These are phyloP conservation scores for Colletotrichum agaves DNA, from an alignment of 2,329 filamentous ascomycete genomes.

Conservation along the genomic window DNA sequence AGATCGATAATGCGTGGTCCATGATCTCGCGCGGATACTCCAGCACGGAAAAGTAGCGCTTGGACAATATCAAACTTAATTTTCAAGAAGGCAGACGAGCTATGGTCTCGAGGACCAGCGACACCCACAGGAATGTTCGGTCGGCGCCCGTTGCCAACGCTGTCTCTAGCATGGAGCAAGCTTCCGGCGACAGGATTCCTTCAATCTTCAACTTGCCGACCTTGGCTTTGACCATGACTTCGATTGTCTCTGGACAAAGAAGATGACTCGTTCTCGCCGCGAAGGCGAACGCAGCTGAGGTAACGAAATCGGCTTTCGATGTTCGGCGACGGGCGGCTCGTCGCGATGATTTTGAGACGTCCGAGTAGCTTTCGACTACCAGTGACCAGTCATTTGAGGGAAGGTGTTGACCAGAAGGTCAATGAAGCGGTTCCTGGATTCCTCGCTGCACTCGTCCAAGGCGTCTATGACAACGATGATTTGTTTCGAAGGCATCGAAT, in stretches of 20 bases:
- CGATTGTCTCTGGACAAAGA: slow-evolving; percentile 8
- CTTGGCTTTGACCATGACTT: neutral
- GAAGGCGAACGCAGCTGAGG: slow-evolving; percentile 1
- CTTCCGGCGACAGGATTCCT: neutral
- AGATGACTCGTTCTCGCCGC: slow-evolving; percentile 22
- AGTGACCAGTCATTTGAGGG: neutral
- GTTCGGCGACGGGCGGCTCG: slow-evolving; percentile 24
- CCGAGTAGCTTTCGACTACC: neutral
- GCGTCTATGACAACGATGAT: slow-evolving; percentile 28
- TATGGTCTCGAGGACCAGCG: slow-evolving; percentile 15
- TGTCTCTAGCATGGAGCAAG: neutral
- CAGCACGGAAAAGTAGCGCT: neutral
- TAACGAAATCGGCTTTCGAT: neutral
- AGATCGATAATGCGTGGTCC: neutral
- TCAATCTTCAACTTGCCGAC: neutral
- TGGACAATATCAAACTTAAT: slow-evolving; percentile 9
- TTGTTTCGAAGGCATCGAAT: rapidly evolving
- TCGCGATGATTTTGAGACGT: slow-evolving; percentile 7
- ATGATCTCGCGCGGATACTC: neutral
- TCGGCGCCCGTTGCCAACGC: neutral
- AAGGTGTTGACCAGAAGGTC: neutral
- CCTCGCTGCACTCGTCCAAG: slow-evolving; percentile 24
- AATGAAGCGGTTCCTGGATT: neutral
- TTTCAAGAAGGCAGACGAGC: slow-evolving; percentile 16
- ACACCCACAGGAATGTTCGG: slow-evolving; percentile 21